Conservation (phyloP, 140 eudicot genomes). For the Erigeron philadelphicus region DNA sequence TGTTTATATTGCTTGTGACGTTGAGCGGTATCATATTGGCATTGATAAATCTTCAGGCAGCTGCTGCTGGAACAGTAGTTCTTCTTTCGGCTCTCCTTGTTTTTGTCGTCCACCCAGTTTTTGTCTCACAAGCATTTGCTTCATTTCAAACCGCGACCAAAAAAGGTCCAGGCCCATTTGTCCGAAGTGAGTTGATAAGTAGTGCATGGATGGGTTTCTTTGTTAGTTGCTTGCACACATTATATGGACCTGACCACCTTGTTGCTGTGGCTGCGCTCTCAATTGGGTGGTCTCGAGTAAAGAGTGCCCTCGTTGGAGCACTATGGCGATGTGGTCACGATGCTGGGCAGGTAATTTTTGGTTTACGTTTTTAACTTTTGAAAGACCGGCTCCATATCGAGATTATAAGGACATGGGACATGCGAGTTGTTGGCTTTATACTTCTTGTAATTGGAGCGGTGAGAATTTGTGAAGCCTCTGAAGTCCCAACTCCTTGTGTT, state of each 20-base stretch:
- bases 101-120: conserved; percentile 42
- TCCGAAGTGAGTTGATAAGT: conserved; percentile 54
- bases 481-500: conserved; percentile 63
- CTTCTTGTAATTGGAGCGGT: conserved; percentile 86
- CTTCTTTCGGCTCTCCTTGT: conserved; percentile 52
- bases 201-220: conserved; percentile 97
- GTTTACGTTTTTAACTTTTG: conserved; percentile 61
- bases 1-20: neutral
- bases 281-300: conserved; percentile 77
- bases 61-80: conserved; percentile 47
- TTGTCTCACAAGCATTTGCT: conserved; percentile 71
- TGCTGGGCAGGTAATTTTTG: conserved; percentile 82
- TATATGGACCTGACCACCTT: conserved; percentile 93
- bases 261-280: conserved; percentile 97
- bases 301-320: conserved; percentile 92
- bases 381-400: conserved; percentile 94
- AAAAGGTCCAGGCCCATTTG: conserved; percentile 35
- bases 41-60: conserved; percentile 42
- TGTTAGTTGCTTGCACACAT: conserved; percentile 91
- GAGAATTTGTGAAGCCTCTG: conserved; percentile 94
- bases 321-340: conserved; percentile 99
- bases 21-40: neutral
- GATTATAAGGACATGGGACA: conserved; percentile 81
- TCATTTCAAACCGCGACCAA: conserved; percentile 55
- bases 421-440: conserved; percentile 82